These are phyloP conservation scores for Kazachstania taianensis DNA, from an alignment of 805 yeast species.

Conservation along the genomic window DNA sequence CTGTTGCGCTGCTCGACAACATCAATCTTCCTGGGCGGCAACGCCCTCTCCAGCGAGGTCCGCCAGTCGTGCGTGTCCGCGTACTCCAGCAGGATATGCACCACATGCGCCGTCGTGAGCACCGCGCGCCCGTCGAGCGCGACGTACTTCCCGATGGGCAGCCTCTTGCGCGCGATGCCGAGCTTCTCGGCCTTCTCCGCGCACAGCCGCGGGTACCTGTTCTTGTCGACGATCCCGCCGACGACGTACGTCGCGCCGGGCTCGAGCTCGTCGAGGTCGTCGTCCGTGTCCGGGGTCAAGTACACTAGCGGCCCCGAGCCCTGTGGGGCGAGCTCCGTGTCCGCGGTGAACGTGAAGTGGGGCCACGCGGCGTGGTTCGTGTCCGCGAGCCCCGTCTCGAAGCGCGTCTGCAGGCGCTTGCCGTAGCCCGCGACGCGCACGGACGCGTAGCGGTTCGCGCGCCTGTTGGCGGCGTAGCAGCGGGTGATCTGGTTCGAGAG, in stretches of 20 bases:
- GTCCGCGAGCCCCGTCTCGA: conserved; percentile 46
- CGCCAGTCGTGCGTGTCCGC: conserved; percentile 76
- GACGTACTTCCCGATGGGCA: conserved; percentile 83
- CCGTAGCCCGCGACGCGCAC: conserved; percentile 56
- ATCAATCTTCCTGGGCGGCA: conserved; percentile 69
- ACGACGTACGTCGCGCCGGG: conserved; percentile 70
- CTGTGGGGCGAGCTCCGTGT: conserved; percentile 28
- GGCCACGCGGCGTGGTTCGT: conserved; percentile 60
- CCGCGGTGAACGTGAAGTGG: conserved; percentile 41
- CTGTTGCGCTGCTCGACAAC: conserved; percentile 1
- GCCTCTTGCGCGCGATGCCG: conserved; percentile 61
- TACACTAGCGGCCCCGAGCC: conserved; percentile 44
- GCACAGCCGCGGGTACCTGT: conserved; percentile 75
- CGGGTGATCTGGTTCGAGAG: conserved; percentile 73
- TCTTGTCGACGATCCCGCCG: conserved; percentile 96
- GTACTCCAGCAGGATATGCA: conserved; percentile 75
- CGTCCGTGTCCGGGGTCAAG: conserved; percentile 80
- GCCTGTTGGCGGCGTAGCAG: conserved; percentile 68
- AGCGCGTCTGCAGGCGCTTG: conserved; percentile 54
- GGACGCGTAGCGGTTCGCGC: conserved; percentile 46
- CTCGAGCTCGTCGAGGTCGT: conserved; percentile 50
- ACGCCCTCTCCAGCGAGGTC: conserved; percentile 70
- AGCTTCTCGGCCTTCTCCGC: conserved; percentile 65
- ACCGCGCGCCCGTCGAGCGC: conserved; percentile 79
- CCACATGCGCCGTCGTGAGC: conserved; percentile 90